Conservation (phyloP, 805 yeast genomes). For the Ogataea paradorogensis region DNA sequence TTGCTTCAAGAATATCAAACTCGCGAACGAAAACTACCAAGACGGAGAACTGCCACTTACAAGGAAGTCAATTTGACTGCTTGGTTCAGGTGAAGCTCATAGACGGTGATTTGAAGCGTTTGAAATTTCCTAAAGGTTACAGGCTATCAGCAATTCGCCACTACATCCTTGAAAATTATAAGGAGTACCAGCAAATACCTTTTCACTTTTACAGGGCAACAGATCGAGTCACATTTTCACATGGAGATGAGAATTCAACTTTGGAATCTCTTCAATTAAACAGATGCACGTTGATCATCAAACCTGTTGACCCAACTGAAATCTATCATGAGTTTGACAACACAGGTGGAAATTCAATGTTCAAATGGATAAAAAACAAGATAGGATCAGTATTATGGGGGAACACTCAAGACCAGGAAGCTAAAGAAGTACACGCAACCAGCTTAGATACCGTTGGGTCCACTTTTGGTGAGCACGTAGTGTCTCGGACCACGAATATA, state of each 20-base stretch:
- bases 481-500: neutral
- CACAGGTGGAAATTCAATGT: conserved; percentile 11
- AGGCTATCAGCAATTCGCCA: conserved; percentile 57
- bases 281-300: conserved; percentile 70
- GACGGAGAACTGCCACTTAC: conserved; percentile 24
- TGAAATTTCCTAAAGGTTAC: conserved; percentile 44
- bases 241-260: conserved; percentile 55
- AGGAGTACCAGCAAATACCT: conserved; percentile 48
- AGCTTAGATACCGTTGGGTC: neutral
- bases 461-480: neutral
- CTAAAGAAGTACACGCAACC: neutral
- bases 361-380: conserved; percentile 28
- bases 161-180: conserved; percentile 49
- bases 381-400: conserved; percentile 15
- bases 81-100: conserved; percentile 51
- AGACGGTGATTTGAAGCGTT: conserved; percentile 59
- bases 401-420: neutral
- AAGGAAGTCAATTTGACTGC: conserved; percentile 42
- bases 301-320: conserved; percentile 44
- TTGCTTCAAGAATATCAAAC: conserved; percentile 4
- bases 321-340: conserved; percentile 13
- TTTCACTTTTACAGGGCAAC: conserved; percentile 50
- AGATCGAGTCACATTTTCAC: conserved; percentile 62
- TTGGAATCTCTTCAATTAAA: conserved; percentile 55
- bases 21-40: conserved; percentile 12